phyloP scores from a whole-genome alignment of 108 stramenopile species.

The Chaetoceros tenuissimus region DNA sequence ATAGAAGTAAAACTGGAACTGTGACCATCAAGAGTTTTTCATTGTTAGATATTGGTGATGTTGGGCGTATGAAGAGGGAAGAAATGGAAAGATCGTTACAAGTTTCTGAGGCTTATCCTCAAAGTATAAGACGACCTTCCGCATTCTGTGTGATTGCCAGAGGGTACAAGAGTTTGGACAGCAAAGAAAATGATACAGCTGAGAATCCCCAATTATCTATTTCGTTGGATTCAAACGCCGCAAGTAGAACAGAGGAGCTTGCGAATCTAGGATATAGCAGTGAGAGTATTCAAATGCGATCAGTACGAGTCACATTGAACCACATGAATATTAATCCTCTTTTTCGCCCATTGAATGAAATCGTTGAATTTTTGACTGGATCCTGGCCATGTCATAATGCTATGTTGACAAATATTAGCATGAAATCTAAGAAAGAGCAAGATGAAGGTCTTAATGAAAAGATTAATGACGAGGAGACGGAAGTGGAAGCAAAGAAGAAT shows the following conservation, averaged over 20 bases:
- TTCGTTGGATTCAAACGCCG: conserved; percentile 23
- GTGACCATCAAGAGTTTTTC: conserved; percentile 35
- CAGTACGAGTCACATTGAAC: conserved; percentile 34
- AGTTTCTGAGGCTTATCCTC: conserved; percentile 7
- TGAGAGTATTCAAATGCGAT: conserved; percentile 16
- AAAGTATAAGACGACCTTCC: conserved; percentile 30
- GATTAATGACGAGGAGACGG: too few relatives aligned
- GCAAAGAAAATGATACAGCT: conserved; percentile 4
- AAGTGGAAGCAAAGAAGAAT: too few relatives aligned
- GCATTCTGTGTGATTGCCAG: conserved; percentile 46
- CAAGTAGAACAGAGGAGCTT: too few relatives aligned
- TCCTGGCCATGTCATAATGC: conserved; percentile 14
- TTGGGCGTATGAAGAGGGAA: conserved; percentile 34
- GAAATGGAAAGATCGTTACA: conserved; percentile 2
- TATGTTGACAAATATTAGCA: too few relatives aligned
- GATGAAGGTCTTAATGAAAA: too few relatives aligned
- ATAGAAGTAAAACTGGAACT: conserved; percentile 22
- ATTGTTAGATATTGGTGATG: conserved; percentile 51
- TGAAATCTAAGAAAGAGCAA: too few relatives aligned
- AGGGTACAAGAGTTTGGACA: conserved; percentile 26
- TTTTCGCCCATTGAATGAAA: conserved; percentile 35
- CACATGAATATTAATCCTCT: conserved; percentile 43
- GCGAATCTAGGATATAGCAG: conserved; percentile 6
- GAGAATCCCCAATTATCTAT: conserved; percentile 36
- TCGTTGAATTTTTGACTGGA: conserved; percentile 29